A percentile compares a stretch with the other conserved stretches of the same genome.
Conservation (phyloP, 2,329 filamentous ascomycete genomes). For the Cladosporium cucumerinum region DNA sequence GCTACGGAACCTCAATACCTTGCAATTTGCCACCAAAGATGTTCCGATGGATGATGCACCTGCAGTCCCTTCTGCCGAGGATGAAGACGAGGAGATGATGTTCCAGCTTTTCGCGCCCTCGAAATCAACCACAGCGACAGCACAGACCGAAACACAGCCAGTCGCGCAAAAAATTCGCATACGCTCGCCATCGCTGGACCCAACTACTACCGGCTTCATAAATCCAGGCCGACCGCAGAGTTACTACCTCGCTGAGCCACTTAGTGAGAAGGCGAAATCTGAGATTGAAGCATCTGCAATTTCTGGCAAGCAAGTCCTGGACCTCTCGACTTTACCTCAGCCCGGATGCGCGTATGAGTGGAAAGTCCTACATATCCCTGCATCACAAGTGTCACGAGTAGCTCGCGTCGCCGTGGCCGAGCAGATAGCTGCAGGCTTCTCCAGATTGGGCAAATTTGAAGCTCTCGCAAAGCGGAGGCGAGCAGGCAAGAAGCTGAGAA, state of each 20-base stretch:
- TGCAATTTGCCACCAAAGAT: constrained; percentile 12
- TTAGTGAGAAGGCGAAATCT: constrained; percentile 5
- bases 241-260: constrained; percentile 24
- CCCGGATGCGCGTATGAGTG: constrained; percentile 27
- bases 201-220: constrained; percentile 21
- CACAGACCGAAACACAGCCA: background rate
- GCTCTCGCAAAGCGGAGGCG: constrained; percentile 25
- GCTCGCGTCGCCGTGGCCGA: background rate
- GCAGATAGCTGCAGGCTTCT: constrained; percentile 10
- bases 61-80: background rate
- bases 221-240: constrained; percentile 13
- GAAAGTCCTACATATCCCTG: constrained; percentile 26
- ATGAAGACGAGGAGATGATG: constrained; percentile 27
- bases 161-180: constrained; percentile 23
- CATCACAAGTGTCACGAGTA: constrained; percentile 5
- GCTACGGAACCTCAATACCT: constrained; percentile 13
- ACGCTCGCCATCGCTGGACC: constrained; percentile 25
- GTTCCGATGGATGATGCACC: constrained; percentile 3
- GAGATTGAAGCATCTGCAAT: constrained; percentile 21
- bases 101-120: constrained; percentile 29
- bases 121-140: constrained; percentile 11
- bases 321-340: constrained; percentile 19
- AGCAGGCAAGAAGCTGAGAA: constrained; percentile 33
- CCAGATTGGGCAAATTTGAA: constrained; percentile 13
- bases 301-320: constrained; percentile 23